Percentiles rank a stretch among this genome's conserved stretches.
Evolutionary conservation across 2,329 filamentous ascomycete species (phyloP).

Genomic region (Escovopsis sp.): DNA sequence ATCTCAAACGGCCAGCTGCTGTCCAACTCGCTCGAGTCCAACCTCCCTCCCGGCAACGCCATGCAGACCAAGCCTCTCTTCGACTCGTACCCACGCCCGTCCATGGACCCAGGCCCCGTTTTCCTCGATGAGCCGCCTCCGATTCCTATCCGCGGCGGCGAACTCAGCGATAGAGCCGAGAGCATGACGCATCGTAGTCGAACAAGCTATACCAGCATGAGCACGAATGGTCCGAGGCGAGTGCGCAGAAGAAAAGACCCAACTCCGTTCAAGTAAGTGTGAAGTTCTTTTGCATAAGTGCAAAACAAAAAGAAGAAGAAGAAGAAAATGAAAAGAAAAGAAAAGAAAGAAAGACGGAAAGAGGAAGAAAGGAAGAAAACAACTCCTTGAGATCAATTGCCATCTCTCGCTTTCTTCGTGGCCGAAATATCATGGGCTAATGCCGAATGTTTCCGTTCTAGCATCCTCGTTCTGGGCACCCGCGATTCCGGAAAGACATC

Average conservation of each 20-base stretch:
- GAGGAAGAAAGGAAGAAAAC: no score
- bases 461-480: conserved; percentile 80
- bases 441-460: conserved; percentile 20
- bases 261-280: conserved; percentile 89
- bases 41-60: conserved; percentile 46
- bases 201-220: conserved; percentile 93
- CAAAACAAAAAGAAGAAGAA: no score
- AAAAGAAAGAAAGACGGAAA: no score
- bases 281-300: no score
- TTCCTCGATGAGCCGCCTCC: conserved; percentile 35
- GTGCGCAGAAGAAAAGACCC: conserved; percentile 93
- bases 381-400: no score
- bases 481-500: conserved; percentile 87
- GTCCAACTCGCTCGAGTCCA: conserved; percentile 32
- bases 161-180: conserved; percentile 71
- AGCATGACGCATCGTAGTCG: conserved; percentile 95
- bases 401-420: no score
- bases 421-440: no score
- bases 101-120: conserved; percentile 34
- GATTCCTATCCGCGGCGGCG: conserved; percentile 47
- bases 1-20: conserved; percentile 32
- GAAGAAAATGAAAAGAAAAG: no score
- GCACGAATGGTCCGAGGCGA: conserved; percentile 83
- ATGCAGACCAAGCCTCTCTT: conserved; percentile 24
- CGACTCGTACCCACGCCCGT: conserved; percentile 25